These are phyloP conservation scores for Pelargonium cotyledonis DNA, from an alignment of 441 rosid species.

Conservation along the genomic window DNA sequence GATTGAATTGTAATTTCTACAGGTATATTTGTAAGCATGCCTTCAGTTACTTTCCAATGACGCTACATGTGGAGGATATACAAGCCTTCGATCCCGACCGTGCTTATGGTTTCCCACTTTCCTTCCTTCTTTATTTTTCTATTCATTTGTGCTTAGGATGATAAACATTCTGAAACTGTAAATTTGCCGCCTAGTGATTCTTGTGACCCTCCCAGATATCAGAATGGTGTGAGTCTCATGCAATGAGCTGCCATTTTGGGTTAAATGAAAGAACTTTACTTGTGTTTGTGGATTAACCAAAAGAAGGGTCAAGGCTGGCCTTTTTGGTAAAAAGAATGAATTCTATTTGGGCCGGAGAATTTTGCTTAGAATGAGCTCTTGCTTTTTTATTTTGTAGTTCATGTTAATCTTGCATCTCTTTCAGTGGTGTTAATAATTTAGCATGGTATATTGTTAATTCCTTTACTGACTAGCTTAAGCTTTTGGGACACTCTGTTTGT, in stretches of 20 bases:
- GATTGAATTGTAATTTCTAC: slow-evolving; percentile 6
- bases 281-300: neutral
- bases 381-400: neutral
- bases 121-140: slow-evolving; percentile 3
- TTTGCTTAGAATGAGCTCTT: neutral
- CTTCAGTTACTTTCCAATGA: slow-evolving; percentile 55
- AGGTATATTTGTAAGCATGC: slow-evolving; percentile 68
- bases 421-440: neutral
- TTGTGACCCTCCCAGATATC: neutral
- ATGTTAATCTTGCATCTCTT: neutral
- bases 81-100: slow-evolving; percentile 57
- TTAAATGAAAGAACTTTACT: neutral
- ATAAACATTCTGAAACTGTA: neutral
- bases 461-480: neutral
- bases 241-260: neutral
- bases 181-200: too few relatives aligned
- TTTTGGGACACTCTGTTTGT: neutral
- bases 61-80: slow-evolving; percentile 70
- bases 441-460: neutral
- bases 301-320: neutral
- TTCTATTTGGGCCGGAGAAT: neutral
- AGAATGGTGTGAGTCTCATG: neutral
- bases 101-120: slow-evolving; percentile 48
- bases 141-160: too few relatives aligned
- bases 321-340: neutral